Base-by-base conservation (phyloP, 2,329 filamentous ascomycete genomes). In the Ophiostoma himal-ulmi region DNA sequence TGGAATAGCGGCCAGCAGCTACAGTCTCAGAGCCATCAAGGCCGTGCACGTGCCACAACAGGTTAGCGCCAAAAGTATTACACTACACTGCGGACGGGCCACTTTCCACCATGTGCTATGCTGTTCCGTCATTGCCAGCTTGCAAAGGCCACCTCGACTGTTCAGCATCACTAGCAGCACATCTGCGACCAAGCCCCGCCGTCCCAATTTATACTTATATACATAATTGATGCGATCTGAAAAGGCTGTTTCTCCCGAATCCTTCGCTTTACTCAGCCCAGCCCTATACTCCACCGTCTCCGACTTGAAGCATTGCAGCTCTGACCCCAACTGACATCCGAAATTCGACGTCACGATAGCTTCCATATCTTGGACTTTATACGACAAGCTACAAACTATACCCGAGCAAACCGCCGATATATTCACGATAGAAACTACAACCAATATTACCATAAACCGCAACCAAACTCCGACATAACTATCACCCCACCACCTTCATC, bases 401-500 rank as follows among this genome's bases (percentile, higher is more conserved):
- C 30, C 30, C 4, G 30, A 30, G 30, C 30, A 30, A 30, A 2
- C 30, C 30, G 30, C 4, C 30, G 14, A 44, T 17, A 17, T 17
- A 44, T 44, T 5, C 41, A 44, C 37, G 37, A 44, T 17, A 20
- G 3, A 30, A 30, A 44, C 39, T 44, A 44, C 39, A 44, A 44
- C 39, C 11, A 30, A 30, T 30, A 30, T 4, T 30, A 30, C 4
- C 30, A 30, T 30, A 3, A 44, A 44, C 39, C 14, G 14, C 39
- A 13, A 44, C 11, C 5, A 14, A 10, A 52, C 20, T 52, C 2
- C 44, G 4, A 13, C 44, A 22, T 17, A 6, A 10, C 11, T 17
- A 5, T 2, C 57, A 30, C 39, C 39, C 65, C 39, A 48, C n/a
- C 10, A 13, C 36, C 37, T 5, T 67, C 70, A 73, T 44, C 72